phyloP scores from a whole-genome alignment of 257 asterid genomes.

The Voacanga thouarsii region DNA sequence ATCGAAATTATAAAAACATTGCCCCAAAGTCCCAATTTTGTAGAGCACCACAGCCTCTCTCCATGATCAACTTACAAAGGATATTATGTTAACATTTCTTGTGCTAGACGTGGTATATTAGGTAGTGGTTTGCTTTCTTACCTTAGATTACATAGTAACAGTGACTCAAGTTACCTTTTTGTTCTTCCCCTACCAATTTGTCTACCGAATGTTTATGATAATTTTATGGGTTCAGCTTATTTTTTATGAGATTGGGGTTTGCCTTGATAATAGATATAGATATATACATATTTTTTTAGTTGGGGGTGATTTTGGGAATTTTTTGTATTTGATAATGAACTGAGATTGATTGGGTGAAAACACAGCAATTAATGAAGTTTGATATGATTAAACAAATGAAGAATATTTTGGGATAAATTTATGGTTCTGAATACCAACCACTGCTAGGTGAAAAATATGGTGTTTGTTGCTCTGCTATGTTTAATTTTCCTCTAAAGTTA shows the following conservation, averaged over 20 bases:
- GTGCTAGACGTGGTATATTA: no score
- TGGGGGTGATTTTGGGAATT: no score
- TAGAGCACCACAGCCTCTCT: conserved; percentile 12
- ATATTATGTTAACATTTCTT: no score
- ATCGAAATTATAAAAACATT: conserved; percentile 6
- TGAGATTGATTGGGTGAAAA: background rate
- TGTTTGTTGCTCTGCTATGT: background rate
- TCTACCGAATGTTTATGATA: no score
- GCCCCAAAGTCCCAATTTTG: conserved; percentile 38
- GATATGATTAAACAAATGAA: background rate
- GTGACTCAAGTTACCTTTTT: background rate
- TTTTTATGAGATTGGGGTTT: background rate
- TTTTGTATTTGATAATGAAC: no score
- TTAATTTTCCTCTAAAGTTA: background rate
- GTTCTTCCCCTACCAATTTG: no score
- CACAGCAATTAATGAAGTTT: background rate
- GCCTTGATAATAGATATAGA: no score
- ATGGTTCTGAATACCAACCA: background rate
- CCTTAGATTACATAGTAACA: background rate
- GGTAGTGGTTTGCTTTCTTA: background rate
- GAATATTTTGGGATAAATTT: background rate
- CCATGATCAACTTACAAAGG: background rate
- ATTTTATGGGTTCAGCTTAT: no score
- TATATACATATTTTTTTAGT: no score
- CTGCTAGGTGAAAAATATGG: background rate